Evolutionary conservation across 225 moss, liverwort and hornwort genomes (phyloP).

Genomic region (Marchantia polymorpha): DNA sequence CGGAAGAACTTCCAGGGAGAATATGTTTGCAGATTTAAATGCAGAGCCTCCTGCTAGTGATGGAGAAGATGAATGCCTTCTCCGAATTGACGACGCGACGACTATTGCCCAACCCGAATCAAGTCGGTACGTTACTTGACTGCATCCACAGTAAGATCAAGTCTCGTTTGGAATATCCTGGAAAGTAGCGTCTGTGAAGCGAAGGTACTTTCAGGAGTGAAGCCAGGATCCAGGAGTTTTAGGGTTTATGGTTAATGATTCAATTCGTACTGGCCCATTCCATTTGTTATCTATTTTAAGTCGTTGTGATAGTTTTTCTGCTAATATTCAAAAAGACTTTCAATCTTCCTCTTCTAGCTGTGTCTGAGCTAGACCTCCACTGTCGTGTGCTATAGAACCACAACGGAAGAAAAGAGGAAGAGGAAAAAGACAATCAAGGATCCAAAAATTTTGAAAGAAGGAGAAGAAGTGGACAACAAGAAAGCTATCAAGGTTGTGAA

Average conservation of each 20-base stretch:
- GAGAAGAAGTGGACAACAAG: slow-evolving; percentile 51
- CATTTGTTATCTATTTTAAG: too few relatives aligned
- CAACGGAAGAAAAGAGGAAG: slow-evolving; percentile 57
- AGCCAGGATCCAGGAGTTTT: too few relatives aligned
- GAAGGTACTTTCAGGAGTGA: too few relatives aligned
- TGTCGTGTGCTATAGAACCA: slow-evolving; percentile 36
- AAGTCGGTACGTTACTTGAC: slow-evolving; percentile 40
- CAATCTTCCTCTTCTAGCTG: too few relatives aligned
- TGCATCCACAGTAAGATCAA: too few relatives aligned
- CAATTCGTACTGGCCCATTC: too few relatives aligned
- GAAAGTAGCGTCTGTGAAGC: too few relatives aligned
- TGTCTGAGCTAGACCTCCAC: too few relatives aligned
- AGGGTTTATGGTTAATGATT: too few relatives aligned
- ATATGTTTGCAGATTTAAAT: slow-evolving; percentile 60
- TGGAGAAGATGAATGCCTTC: slow-evolving; percentile 54
- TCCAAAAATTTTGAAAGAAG: slow-evolving; percentile 36
- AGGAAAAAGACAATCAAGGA: slow-evolving; percentile 49
- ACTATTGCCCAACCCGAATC: slow-evolving; percentile 54
- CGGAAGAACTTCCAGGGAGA: slow-evolving; percentile 54
- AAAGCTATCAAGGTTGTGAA: slow-evolving; percentile 41
- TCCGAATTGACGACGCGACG: slow-evolving; percentile 41
- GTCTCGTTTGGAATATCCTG: too few relatives aligned
- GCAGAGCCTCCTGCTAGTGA: slow-evolving; percentile 64
- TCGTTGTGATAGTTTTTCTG: too few relatives aligned
- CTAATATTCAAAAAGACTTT: too few relatives aligned